Conservation (phyloP, 768 basidiomycete genomes). For the Auricularia auricula-judae region DNA sequence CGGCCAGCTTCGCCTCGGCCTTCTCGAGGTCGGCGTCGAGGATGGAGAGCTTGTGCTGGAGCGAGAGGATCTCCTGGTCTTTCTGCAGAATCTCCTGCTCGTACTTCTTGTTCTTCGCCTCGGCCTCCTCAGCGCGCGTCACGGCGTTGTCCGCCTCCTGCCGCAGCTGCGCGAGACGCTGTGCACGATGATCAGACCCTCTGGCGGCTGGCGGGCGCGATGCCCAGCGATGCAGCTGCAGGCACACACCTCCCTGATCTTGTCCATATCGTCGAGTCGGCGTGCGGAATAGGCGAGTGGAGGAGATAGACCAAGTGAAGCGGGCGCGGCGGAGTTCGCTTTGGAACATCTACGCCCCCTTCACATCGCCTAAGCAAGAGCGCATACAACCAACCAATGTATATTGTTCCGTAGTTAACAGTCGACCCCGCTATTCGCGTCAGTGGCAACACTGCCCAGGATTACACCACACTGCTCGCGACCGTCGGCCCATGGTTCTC, state of each 20-base stretch:
- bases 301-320: not conserved
- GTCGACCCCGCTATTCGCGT: too few species aligned
- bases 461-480: too few species aligned
- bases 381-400: too few species aligned
- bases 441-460: too few species aligned
- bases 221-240: not conserved
- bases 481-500: too few species aligned
- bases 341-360: too few species aligned
- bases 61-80: conserved; percentile 80
- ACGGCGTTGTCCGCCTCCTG: conserved; percentile 75
- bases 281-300: not conserved
- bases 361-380: too few species aligned
- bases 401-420: too few species aligned
- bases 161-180: conserved; percentile 56
- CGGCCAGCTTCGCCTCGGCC: conserved; percentile 50
- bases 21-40: conserved; percentile 63
- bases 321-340: too few species aligned
- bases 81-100: conserved; percentile 66
- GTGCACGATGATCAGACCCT: not conserved
- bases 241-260: conserved; percentile 33
- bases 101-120: conserved; percentile 67
- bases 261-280: conserved; percentile 21
- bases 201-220: not conserved
- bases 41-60: conserved; percentile 55
- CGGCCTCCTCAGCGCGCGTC: conserved; percentile 77